Conservation (phyloP, 2,329 filamentous ascomycete genomes). For the Neofusicoccum laricinum region DNA sequence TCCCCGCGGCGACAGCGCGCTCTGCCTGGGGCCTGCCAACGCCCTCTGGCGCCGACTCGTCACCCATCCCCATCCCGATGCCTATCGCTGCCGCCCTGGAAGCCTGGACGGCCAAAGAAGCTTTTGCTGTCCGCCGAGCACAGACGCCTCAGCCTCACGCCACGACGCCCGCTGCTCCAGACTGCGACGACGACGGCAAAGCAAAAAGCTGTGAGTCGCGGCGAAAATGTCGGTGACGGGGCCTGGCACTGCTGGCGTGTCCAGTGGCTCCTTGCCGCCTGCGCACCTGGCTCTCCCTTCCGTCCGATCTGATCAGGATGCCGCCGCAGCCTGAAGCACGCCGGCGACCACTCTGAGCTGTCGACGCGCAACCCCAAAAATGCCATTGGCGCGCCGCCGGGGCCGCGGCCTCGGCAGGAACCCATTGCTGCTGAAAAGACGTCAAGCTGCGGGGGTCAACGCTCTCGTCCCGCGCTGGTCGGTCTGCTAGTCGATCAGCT, state of each 20-base stretch:
- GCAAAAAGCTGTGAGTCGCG: too few species aligned
- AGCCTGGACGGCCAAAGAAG: not conserved
- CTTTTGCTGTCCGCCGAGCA: not conserved
- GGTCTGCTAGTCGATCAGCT: not conserved
- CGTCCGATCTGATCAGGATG: not conserved
- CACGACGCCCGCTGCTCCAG: constrained; percentile 10
- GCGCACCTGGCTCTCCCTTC: not conserved
- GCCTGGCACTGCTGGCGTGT: constrained; percentile 4
- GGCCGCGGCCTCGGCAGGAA: not conserved
- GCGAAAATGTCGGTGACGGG: not conserved
- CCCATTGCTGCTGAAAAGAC: not conserved
- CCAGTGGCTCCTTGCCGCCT: constrained; percentile 1
- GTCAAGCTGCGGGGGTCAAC: constrained; percentile 3
- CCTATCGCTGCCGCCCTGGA: not conserved
- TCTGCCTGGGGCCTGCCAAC: not conserved
- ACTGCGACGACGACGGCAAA: not conserved
- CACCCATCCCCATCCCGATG: not conserved
- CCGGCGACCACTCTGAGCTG: not conserved
- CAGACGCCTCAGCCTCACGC: constrained; percentile 13
- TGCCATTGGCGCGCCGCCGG: not conserved
- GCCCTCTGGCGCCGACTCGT: not conserved
- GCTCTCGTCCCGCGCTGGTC: not conserved
- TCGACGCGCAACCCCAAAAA: not conserved
- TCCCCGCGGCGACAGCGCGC: not conserved
- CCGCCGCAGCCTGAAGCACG: constrained; percentile 1